phyloP scores from a whole-genome alignment of 768 basidiomycete species.

The Tulasnella sp. region DNA sequence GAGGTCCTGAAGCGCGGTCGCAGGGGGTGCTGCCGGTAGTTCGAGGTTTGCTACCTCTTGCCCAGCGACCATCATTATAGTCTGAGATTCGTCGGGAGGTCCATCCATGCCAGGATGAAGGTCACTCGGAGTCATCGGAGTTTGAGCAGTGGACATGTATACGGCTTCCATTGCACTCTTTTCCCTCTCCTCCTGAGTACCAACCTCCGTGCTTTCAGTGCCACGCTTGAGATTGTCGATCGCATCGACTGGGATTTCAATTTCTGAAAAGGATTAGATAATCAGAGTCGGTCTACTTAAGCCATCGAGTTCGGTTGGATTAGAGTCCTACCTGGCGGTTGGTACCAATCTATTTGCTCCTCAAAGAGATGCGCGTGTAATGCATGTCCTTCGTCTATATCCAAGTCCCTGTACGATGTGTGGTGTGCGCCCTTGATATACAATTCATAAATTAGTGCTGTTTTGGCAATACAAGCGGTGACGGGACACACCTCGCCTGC shows the following conservation, averaged over 20 bases:
- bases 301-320: slow-evolving; percentile 3
- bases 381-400: slow-evolving; percentile 78
- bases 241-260: slow-evolving; percentile 47
- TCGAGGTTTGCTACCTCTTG: slow-evolving; percentile 34
- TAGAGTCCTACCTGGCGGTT: slow-evolving; percentile 56
- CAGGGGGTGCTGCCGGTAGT: neutral
- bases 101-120: slow-evolving; percentile 32
- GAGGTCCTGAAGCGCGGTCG: slow-evolving; percentile 2
- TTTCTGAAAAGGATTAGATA: slow-evolving; percentile 26
- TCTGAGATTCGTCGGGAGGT: slow-evolving; percentile 59
- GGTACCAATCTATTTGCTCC: slow-evolving; percentile 77
- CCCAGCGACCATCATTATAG: slow-evolving; percentile 55
- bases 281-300: neutral
- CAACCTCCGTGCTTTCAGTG: slow-evolving; percentile 54
- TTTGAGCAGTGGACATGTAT: slow-evolving; percentile 57
- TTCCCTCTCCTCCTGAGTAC: slow-evolving; percentile 64
- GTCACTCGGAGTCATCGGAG: slow-evolving; percentile 46
- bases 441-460: neutral
- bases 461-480: slow-evolving; percentile 17
- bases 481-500: slow-evolving; percentile 63
- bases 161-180: slow-evolving; percentile 62
- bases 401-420: slow-evolving; percentile 51
- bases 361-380: slow-evolving; percentile 69
- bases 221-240: slow-evolving; percentile 45
- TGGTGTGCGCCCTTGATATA: slow-evolving; percentile 52